Evolutionary conservation across 108 stramenopile genomes (phyloP).

Genomic region (Pelagomonas calceolata): DNA sequence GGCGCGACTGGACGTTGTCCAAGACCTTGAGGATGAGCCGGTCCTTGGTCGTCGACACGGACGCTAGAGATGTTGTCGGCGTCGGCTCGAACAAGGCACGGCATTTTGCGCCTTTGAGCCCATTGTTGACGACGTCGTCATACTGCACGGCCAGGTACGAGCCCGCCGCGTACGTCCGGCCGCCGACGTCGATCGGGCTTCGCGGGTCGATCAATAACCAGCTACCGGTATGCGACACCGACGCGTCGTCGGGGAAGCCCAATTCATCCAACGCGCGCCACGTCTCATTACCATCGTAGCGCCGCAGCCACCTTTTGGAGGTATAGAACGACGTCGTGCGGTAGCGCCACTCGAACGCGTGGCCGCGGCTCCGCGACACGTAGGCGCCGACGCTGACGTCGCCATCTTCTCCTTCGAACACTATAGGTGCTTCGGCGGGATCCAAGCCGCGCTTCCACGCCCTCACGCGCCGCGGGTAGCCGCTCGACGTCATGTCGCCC

Average conservation of each 20-base stretch:
- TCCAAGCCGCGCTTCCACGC: constrained; percentile 78
- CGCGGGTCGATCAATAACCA: constrained; percentile 14
- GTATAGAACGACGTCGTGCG: constrained; percentile 73
- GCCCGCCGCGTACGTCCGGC: constrained; percentile 4
- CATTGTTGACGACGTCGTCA: not conserved
- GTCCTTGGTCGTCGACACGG: not conserved
- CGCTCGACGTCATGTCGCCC: constrained; percentile 54
- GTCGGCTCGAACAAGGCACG: constrained; percentile 13
- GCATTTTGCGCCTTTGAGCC: not conserved
- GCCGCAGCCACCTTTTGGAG: constrained; percentile 12
- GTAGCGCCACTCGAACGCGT: constrained; percentile 52
- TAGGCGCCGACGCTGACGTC: constrained; percentile 68
- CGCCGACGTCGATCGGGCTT: constrained; percentile 8
- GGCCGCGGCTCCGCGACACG: constrained; percentile 52
- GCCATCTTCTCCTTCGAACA: constrained; percentile 72
- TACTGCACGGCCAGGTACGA: not conserved
- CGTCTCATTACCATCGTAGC: not conserved
- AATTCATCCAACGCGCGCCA: not conserved
- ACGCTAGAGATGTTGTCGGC: not conserved
- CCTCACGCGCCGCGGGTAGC: constrained; percentile 73
- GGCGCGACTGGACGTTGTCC: constrained; percentile 10
- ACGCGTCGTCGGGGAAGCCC: constrained; percentile 14
- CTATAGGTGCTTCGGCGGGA: constrained; percentile 60
- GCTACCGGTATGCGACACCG: not conserved
- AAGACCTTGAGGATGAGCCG: constrained; percentile 7